phyloP scores from a whole-genome alignment of 441 rosid genomes.

The Gossypium davidsonii region DNA sequence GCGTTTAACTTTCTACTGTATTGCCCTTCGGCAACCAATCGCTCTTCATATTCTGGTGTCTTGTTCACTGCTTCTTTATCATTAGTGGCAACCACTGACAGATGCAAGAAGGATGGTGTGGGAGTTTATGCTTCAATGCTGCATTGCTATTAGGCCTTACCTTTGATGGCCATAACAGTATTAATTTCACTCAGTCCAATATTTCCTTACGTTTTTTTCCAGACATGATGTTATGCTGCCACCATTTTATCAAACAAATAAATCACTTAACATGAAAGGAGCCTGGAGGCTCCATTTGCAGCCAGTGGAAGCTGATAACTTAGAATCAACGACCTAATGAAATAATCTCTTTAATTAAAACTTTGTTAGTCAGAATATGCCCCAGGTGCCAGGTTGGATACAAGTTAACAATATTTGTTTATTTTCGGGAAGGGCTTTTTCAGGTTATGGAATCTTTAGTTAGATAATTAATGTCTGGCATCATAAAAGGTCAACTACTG shows the following conservation, averaged over 20 bases:
- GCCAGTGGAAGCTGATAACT: not conserved
- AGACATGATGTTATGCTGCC: not conserved
- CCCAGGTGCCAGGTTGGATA: not conserved
- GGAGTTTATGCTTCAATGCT: not conserved
- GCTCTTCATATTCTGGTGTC: not conserved
- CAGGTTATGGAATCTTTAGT: not conserved
- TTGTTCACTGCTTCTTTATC: no score
- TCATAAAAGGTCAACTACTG: not conserved
- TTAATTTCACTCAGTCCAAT: not conserved
- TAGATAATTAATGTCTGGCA: not conserved
- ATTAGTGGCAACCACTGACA: not conserved
- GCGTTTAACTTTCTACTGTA: not conserved
- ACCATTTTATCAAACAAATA: not conserved
- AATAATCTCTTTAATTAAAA: not conserved
- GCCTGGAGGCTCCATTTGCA: not conserved
- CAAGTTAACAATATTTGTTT: not conserved
- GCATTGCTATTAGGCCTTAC: not conserved
- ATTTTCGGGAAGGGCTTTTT: not conserved
- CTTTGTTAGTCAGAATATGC: not conserved
- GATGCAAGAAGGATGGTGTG: not conserved
- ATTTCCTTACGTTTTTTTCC: not conserved
- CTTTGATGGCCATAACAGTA: not conserved
- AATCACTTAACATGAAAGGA: not conserved
- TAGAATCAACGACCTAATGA: not conserved
- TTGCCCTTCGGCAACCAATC: not conserved